Conservation (phyloP, 768 basidiomycete species). For the Mycena haematopus region DNA sequence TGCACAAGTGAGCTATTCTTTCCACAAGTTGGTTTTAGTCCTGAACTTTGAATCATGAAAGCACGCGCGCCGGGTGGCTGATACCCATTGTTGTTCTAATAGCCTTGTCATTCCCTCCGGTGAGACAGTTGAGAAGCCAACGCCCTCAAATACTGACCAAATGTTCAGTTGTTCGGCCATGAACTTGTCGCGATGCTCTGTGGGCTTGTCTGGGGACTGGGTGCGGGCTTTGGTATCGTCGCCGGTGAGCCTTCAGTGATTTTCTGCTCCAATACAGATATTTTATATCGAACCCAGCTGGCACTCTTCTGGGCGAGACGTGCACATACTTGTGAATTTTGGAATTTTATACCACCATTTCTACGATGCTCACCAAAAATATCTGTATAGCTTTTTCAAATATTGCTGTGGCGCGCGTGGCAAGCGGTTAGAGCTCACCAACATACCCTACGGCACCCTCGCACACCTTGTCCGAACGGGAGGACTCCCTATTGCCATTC, state of each 20-base stretch:
- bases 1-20: constrained; percentile 31
- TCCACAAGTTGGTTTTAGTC: too few species aligned
- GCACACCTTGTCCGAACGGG: constrained; percentile 48
- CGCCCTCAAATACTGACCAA: too few species aligned
- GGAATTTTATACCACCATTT: too few species aligned
- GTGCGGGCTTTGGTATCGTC: constrained; percentile 52
- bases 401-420: constrained; percentile 44
- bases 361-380: too few species aligned
- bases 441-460: constrained; percentile 46
- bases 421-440: constrained; percentile 41
- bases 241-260: not conserved
- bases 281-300: not conserved
- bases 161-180: constrained; percentile 47
- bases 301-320: constrained; percentile 43
- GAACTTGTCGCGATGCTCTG: constrained; percentile 51
- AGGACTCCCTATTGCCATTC: constrained; percentile 45
- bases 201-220: constrained; percentile 52
- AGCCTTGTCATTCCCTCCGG: constrained; percentile 49
- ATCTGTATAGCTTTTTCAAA: constrained; percentile 38
- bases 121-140: constrained; percentile 19
- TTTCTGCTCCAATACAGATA: too few species aligned
- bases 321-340: constrained; percentile 39
- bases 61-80: constrained; percentile 40
- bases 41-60: not conserved
- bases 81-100: constrained; percentile 53